Base-by-base conservation (phyloP, 257 asterid genomes). In the Voacanga thouarsii region DNA sequence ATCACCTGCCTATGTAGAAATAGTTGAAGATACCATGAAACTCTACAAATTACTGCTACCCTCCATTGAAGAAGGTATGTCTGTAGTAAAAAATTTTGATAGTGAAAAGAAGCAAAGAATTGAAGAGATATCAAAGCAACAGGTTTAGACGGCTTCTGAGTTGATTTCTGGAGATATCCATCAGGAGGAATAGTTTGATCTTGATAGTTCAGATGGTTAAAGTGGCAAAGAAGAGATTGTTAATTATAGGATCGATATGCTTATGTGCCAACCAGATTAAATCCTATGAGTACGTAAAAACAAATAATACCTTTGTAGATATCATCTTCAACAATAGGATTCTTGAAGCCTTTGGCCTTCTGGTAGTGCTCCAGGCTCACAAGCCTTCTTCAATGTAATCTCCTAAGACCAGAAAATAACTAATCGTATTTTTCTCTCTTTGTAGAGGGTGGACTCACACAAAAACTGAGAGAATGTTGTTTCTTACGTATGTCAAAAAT, bases 1-100 rank as follows among this genome's bases (percentile, higher is more conserved):
- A 77, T 84, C 93, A 3, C 81, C 87, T 57, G 50, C 88, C 53
- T 85, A 63, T n/a, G 82, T 70, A 41, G 86, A 82, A 66, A 70
- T 90, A 11, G 89, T 90, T 12, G 92, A 86, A 23, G 90, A 92
- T 80, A 92, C 90, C 79, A 90, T 87, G 66, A 79, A 72, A 74
- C 80, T 90, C 79, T 92, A 89, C 88, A 88, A 81, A 78, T 88
- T 89, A 37, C 84, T 90, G 49, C 91, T 93, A 71, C 94, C 97
- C 9, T 85, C 97, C 21, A 73, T 91, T 44, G 89, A 89, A 59
- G 92, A 89, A 67, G 92, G 97, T 79, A 57, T 65, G n/a, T 89
- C 97, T 63, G 86, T 89, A 6, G 77, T 93, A 79, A 83, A 86
- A 21, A 72, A 92, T 19, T 87, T 78, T 12, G 86, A 89, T 71